These are phyloP conservation scores for Fusarium tuaranense DNA, from an alignment of 2,329 filamentous ascomycete species.

Conservation along the genomic window DNA sequence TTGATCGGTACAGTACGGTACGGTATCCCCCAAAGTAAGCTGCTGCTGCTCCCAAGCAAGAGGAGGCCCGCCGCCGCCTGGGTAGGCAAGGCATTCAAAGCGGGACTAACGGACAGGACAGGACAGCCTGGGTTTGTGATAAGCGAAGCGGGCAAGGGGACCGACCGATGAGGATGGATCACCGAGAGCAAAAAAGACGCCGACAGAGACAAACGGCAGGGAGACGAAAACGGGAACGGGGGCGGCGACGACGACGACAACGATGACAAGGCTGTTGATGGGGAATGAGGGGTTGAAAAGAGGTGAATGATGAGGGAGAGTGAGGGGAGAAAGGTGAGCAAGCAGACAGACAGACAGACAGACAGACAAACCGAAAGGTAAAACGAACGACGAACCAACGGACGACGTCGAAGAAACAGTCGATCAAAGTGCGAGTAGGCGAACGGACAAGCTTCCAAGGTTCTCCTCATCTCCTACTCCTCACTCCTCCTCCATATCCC, in stretches of 20 bases:
- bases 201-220: constrained; percentile 14
- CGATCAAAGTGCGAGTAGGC: not conserved
- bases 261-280: not conserved
- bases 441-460: constrained; percentile 8
- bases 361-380: not conserved
- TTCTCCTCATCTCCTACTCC: not conserved
- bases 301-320: not conserved
- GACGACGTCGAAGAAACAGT: not conserved
- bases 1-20: constrained; percentile 9
- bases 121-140: constrained; percentile 14
- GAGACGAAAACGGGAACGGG: not conserved
- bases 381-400: constrained; percentile 5
- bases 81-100: constrained; percentile 24
- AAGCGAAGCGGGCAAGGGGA: constrained; percentile 15
- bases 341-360: not conserved
- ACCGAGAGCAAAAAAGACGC: constrained; percentile 8
- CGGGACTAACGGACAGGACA: constrained; percentile 17
- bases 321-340: not conserved
- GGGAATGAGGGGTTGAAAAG: not conserved
- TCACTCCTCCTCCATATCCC: not conserved
- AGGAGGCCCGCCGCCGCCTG: constrained; percentile 14
- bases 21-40: constrained; percentile 22
- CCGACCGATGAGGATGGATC: constrained; percentile 20
- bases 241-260: not conserved
- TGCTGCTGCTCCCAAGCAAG: constrained; percentile 5